Evolutionary conservation across 371 early-diverging fungal genomes (phyloP).

Genomic region (Thermomucor indicae-seudaticae): DNA sequence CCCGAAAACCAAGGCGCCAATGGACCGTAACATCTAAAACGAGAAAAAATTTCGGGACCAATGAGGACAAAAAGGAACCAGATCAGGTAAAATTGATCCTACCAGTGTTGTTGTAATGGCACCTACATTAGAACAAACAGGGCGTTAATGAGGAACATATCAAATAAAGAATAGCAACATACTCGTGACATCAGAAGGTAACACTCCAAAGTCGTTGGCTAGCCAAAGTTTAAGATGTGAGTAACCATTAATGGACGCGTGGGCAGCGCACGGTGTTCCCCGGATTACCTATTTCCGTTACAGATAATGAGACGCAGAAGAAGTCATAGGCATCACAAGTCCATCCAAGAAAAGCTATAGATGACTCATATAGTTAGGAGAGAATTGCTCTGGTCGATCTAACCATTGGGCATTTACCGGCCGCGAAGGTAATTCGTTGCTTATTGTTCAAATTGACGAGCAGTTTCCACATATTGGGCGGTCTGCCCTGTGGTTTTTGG

Average conservation of each 20-base stretch:
- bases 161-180: conserved; percentile 4
- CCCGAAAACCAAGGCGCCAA: conserved; percentile 74
- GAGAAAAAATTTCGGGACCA: not conserved
- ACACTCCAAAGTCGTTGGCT: conserved; percentile 51
- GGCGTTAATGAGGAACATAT: not conserved
- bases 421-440: conserved; percentile 38
- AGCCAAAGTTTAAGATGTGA: conserved; percentile 21
- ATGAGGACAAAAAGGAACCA: not conserved
- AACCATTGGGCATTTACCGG: conserved; percentile 19
- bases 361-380: not conserved
- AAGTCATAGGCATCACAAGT: conserved; percentile 73
- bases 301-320: conserved; percentile 54
- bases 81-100: conserved; percentile 1
- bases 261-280: not conserved
- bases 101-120: conserved; percentile 44
- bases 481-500: conserved; percentile 28
- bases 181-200: conserved; percentile 53
- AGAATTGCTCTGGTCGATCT: not conserved
- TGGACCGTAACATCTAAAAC: conserved; percentile 55
- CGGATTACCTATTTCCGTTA: conserved; percentile 32
- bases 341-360: conserved; percentile 67
- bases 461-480: conserved; percentile 28
- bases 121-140: conserved; percentile 13
- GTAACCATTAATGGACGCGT: not conserved
- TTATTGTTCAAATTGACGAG: conserved; percentile 29